Percentiles rank a stretch among this genome's conserved stretches.
Conservation (phyloP, 805 yeast species). For the Kluyveromyces aestuarii region DNA sequence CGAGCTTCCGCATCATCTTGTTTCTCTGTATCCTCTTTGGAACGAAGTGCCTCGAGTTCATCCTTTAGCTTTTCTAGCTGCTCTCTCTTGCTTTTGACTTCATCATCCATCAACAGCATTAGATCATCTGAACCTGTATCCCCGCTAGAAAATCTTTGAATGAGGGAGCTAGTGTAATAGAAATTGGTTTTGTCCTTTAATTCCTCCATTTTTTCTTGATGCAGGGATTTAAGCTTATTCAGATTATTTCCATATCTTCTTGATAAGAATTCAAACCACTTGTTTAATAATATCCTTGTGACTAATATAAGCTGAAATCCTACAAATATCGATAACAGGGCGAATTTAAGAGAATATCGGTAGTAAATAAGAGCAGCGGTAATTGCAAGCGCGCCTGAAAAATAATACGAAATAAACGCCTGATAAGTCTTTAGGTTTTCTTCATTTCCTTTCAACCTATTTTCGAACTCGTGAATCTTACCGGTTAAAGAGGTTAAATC, state of each 20-base stretch:
- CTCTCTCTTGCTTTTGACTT: conserved; percentile 31
- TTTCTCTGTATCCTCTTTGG: conserved; percentile 8
- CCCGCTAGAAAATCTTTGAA: conserved; percentile 53
- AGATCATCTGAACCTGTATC: conserved; percentile 40
- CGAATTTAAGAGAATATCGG: neutral
- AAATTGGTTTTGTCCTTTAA: conserved; percentile 67
- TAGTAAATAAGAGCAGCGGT: neutral
- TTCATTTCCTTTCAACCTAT: conserved; percentile 14
- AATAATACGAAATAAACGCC: neutral
- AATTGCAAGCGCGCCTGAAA: neutral
- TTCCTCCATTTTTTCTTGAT: conserved; percentile 50
- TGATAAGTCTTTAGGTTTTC: conserved; percentile 11
- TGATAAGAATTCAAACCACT: conserved; percentile 4
- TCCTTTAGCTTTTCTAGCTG: conserved; percentile 31
- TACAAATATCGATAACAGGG: neutral
- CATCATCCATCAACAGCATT: conserved; percentile 35
- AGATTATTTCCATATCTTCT: conserved; percentile 15
- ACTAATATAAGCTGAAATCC: conserved; percentile 1
- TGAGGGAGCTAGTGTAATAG: conserved; percentile 62
- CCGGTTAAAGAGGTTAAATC: conserved; percentile 21
- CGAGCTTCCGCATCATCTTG: conserved; percentile 16
- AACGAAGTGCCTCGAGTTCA: conserved; percentile 17
- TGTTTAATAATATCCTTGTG: conserved; percentile 1
- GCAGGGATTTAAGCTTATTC: conserved; percentile 34
- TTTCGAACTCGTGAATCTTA: conserved; percentile 21